Conservation (phyloP, 768 basidiomycete genomes). For the Clavaria fumosa region DNA sequence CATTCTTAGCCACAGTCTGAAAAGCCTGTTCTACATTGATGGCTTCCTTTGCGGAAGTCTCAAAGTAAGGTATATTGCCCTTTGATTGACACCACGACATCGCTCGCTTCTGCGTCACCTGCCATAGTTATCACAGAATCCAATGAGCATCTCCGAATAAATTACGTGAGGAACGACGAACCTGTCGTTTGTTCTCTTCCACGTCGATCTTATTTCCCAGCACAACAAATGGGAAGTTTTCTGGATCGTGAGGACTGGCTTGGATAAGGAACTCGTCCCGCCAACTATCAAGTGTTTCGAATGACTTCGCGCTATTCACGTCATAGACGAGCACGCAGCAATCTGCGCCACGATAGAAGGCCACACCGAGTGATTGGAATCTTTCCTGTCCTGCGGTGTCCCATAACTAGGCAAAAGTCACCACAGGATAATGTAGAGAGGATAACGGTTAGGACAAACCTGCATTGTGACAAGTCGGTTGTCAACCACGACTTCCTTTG, state of each 20-base stretch:
- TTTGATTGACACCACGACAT: constrained; percentile 99
- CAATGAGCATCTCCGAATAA: background rate
- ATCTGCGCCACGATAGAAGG: constrained; percentile 97
- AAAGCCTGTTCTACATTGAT: constrained; percentile 99
- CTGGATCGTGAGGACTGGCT: constrained; percentile 96
- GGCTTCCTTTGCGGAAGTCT: constrained; percentile 98
- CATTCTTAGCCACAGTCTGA: constrained; percentile 99
- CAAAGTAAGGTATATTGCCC: constrained; percentile 99
- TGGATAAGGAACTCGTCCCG: constrained; percentile 98
- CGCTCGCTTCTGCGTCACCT: constrained; percentile 98
- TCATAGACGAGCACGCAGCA: constrained; percentile 99
- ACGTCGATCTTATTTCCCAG: constrained; percentile 99
- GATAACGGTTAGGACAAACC: constrained; percentile 26
- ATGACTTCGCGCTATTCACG: constrained; percentile 96
- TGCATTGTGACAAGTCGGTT: constrained; percentile 98
- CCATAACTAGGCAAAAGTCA: constrained; percentile 55
- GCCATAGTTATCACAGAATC: constrained; percentile 7
- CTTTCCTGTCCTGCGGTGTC: constrained; percentile 99
- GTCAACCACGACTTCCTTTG: constrained; percentile 98
- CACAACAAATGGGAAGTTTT: constrained; percentile 99
- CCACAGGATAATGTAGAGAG: constrained; percentile 3
- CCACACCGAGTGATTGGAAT: constrained; percentile 97
- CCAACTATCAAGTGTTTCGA: constrained; percentile 98
- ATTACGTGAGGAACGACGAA: constrained; percentile 19
- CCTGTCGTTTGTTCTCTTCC: constrained; percentile 96